These are phyloP conservation scores for Austroboletus niveus DNA, from an alignment of 1,284 basidiomycete species.

Conservation along the genomic window DNA sequence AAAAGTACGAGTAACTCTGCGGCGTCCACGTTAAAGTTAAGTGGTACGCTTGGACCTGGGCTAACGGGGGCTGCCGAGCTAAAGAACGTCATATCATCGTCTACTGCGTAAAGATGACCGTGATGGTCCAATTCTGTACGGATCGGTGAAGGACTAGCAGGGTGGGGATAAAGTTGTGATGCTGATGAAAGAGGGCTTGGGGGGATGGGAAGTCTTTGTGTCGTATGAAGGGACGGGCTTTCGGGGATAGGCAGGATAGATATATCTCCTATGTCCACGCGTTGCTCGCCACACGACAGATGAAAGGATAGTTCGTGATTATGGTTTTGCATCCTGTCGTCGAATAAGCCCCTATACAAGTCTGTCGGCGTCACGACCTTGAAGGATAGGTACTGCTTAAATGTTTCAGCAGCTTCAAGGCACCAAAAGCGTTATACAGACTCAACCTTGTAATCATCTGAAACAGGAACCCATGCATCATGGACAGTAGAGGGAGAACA, in stretches of 20 bases:
- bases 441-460: slow-evolving; percentile 22
- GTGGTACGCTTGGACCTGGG: slow-evolving; percentile 28
- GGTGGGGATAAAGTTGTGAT: background rate
- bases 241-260: slow-evolving; percentile 5
- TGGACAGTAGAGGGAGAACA: slow-evolving; percentile 12
- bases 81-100: slow-evolving; percentile 41
- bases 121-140: slow-evolving; percentile 18
- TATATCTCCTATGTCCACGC: background rate
- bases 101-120: slow-evolving; percentile 36
- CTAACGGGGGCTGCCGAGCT: slow-evolving; percentile 43
- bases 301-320: slow-evolving; percentile 7
- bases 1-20: slow-evolving; percentile 24
- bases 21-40: slow-evolving; percentile 33
- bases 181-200: background rate
- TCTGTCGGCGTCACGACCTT: slow-evolving; percentile 23
- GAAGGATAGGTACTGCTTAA: slow-evolving; percentile 14
- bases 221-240: background rate
- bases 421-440: background rate
- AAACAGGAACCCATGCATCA: slow-evolving; percentile 20
- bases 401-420: slow-evolving; percentile 8
- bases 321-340: slow-evolving; percentile 4
- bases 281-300: slow-evolving; percentile 9
- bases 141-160: slow-evolving; percentile 11
- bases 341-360: slow-evolving; percentile 6
- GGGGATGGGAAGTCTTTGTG: background rate